Base-by-base conservation (phyloP, 106 monocot genomes). In the Dioscorea dumetorum region DNA sequence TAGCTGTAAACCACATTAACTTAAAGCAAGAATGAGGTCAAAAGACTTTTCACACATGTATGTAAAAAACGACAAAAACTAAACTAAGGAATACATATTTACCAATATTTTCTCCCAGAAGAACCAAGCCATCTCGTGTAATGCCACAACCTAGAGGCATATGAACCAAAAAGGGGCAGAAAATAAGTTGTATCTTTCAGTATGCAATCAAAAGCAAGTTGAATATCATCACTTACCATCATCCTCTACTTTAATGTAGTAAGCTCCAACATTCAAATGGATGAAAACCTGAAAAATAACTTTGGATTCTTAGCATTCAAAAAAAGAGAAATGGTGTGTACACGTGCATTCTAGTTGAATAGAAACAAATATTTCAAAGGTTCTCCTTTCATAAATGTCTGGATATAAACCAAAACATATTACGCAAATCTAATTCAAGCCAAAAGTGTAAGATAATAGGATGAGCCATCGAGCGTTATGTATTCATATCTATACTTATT, bases 51-150 rank as follows among this genome's bases (percentile, higher is more conserved):
- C 13, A 19, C 24, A 17, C 33, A 33, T 64, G 3, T 32, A 15
- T 9, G 2, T 4, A 64, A 64, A 50, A 22, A 49, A 2, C n/a
- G 23, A 59, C 28, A 19, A 24, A 51, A 53, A 54, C 60, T 53
- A 61, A 58, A 28, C 20, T 28, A 52, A 65, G 48, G 5, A 13
- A 19, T 59, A 12, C 24, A 74, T 14, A 54, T 61, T 15, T 89
- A 92, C 92, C 87, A 65, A 81, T 72, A 76, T 75, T 88, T 80
- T 92, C 92, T 48, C 92, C 92, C 33, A 99, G 41, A 72, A 85
- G 74, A 50, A 87, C 81, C 74, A 99, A 75, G 54, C 79, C 93
- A 73, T 99, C 92, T 62, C 97, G 89, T 50, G 87, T 87, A 49
- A 99, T 75, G 35, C 97, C 97, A 78, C 74, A 79, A 49, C 97